Conservation (phyloP, 2,329 filamentous ascomycete species). For the Tolypocladium tropicale region DNA sequence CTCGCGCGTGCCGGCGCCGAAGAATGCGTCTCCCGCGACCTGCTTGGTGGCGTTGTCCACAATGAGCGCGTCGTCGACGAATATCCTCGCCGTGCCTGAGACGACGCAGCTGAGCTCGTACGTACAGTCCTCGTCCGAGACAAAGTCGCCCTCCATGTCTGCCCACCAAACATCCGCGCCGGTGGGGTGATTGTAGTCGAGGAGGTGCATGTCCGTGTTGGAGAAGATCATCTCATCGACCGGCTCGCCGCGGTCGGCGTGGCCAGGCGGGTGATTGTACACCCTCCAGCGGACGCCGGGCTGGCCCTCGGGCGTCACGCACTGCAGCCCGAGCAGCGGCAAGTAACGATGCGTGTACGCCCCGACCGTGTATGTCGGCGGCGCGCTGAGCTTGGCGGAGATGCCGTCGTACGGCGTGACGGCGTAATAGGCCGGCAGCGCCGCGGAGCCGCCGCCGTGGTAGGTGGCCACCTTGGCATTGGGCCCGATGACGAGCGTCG, state of each 20-base stretch:
- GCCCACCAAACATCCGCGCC: slow-evolving; percentile 47
- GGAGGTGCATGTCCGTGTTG: slow-evolving; percentile 39
- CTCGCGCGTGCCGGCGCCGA: slow-evolving; percentile 53
- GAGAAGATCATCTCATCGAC: slow-evolving; percentile 39
- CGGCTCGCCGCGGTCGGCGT: slow-evolving; percentile 29
- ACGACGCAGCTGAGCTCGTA: slow-evolving; percentile 60
- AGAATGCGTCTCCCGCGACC: slow-evolving; percentile 51
- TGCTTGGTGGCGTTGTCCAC: slow-evolving; percentile 59
- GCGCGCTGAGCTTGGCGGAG: slow-evolving; percentile 34
- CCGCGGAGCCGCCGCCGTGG: slow-evolving; percentile 57
- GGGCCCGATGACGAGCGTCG: slow-evolving; percentile 46
- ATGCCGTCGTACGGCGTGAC: slow-evolving; percentile 66
- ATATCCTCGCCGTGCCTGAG: slow-evolving; percentile 54
- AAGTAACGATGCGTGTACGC: slow-evolving; percentile 56
- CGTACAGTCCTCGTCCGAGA: slow-evolving; percentile 46
- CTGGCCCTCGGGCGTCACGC: slow-evolving; percentile 41
- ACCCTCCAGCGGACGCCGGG: slow-evolving; percentile 51
- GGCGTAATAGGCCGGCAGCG: slow-evolving; percentile 51
- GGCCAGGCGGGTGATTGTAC: slow-evolving; percentile 47
- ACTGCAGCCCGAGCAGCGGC: slow-evolving; percentile 43
- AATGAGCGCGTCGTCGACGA: slow-evolving; percentile 50
- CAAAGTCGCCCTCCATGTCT: slow-evolving; percentile 49
- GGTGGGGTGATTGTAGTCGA: slow-evolving; percentile 42
- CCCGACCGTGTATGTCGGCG: slow-evolving; percentile 45
- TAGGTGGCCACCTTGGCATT: slow-evolving; percentile 47